Evolutionary conservation across 1,139 yeast species (phyloP).

Genomic region (Geotrichum fermentans): DNA sequence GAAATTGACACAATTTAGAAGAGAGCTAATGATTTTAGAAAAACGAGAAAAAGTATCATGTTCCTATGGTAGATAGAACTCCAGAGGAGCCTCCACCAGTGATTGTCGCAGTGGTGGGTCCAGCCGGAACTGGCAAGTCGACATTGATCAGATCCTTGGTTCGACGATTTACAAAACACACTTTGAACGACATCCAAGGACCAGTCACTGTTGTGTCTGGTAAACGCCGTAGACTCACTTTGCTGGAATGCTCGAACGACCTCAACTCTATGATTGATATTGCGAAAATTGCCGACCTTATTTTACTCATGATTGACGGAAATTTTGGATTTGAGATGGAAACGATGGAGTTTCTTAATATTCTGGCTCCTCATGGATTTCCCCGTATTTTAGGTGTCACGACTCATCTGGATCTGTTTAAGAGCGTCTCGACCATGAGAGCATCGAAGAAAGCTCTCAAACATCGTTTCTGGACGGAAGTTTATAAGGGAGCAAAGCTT

Average conservation of each 20-base stretch:
- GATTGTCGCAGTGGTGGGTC: constrained; percentile 94
- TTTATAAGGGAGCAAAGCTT: constrained; percentile 94
- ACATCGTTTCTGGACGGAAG: constrained; percentile 98
- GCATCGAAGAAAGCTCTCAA: constrained; percentile 89
- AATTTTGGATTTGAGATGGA: constrained; percentile 99
- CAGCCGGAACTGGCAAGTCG: constrained; percentile 97
- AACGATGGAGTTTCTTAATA: constrained; percentile 95
- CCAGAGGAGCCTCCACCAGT: constrained; percentile 99
- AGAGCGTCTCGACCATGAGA: constrained; percentile 81
- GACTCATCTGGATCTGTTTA: constrained; percentile 92
- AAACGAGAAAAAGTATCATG: constrained; percentile 82
- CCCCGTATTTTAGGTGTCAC: constrained; percentile 95
- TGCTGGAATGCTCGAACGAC: constrained; percentile 89
- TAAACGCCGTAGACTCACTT: constrained; percentile 85
- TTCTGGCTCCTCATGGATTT: constrained; percentile 98
- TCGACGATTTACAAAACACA: constrained; percentile 82
- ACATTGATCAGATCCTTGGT: constrained; percentile 88
- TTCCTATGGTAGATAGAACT: constrained; percentile 95
- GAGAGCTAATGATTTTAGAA: constrained; percentile 25
- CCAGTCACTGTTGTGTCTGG: constrained; percentile 98
- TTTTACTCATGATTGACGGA: constrained; percentile 85
- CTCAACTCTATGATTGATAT: constrained; percentile 93
- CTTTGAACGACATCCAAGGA: constrained; percentile 81
- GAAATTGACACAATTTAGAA: neutral
- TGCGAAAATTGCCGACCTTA: constrained; percentile 92